A percentile compares a stretch with the other conserved stretches of the same genome.
phyloP scores from a whole-genome alignment of 2,329 filamentous ascomycete genomes.

The Hansfordia pulvinata region DNA sequence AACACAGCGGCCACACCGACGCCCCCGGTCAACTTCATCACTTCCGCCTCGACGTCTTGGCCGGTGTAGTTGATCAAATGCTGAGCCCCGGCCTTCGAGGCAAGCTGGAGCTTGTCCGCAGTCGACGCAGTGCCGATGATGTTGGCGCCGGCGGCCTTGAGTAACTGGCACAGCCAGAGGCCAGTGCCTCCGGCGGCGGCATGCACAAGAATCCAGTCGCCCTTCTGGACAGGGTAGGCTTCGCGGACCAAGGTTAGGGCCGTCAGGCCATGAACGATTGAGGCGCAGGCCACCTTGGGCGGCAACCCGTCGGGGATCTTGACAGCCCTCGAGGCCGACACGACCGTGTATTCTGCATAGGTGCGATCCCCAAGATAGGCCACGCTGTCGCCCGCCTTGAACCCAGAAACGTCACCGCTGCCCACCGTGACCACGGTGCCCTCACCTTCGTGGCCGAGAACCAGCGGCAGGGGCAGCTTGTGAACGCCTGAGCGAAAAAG shows the following conservation, averaged over 20 bases:
- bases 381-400: slow-evolving; percentile 56
- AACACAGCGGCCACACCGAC: slow-evolving; percentile 67
- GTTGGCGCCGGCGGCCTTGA: slow-evolving; percentile 58
- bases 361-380: slow-evolving; percentile 46
- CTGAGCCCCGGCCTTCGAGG: slow-evolving; percentile 56
- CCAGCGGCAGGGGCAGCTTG: slow-evolving; percentile 55
- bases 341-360: slow-evolving; percentile 43
- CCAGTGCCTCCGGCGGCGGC: slow-evolving; percentile 78
- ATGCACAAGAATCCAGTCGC: slow-evolving; percentile 73
- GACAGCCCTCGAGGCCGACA: slow-evolving; percentile 38
- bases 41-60: slow-evolving; percentile 43
- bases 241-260: slow-evolving; percentile 70
- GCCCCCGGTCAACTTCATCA: slow-evolving; percentile 57
- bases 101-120: slow-evolving; percentile 57
- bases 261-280: slow-evolving; percentile 70
- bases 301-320: slow-evolving; percentile 50
- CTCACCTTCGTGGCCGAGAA: slow-evolving; percentile 67
- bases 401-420: slow-evolving; percentile 32
- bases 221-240: slow-evolving; percentile 58
- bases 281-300: slow-evolving; percentile 51
- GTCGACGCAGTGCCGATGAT: slow-evolving; percentile 71
- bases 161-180: slow-evolving; percentile 59
- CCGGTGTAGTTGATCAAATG: slow-evolving; percentile 56
- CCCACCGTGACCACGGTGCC: slow-evolving; percentile 55
- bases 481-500: slow-evolving; percentile 86